A percentile compares a stretch with the other conserved stretches of the same genome.
Evolutionary conservation across 1,284 basidiomycete species (phyloP).

Genomic region (Ceratobasidium sp.): DNA sequence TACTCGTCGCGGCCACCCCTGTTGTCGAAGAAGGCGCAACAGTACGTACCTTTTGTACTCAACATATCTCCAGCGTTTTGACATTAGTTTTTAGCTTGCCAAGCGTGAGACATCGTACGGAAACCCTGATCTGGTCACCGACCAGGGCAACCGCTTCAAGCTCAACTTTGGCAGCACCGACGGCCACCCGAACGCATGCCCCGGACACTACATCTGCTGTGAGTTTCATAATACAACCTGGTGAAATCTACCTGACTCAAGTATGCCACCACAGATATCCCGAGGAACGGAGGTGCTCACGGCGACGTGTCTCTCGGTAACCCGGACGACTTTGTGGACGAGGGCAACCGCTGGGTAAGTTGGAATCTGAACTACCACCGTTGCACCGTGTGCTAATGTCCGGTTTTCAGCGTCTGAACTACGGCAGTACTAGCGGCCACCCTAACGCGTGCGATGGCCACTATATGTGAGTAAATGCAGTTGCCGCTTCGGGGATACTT

Average conservation of each 20-base stretch:
- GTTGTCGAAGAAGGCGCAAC: neutral
- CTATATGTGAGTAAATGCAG: neutral
- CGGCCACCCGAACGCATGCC: conserved; percentile 34
- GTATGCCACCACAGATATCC: neutral
- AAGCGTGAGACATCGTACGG: conserved; percentile 33
- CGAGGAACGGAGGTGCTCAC: conserved; percentile 2
- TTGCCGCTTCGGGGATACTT: neutral
- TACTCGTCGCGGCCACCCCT: neutral
- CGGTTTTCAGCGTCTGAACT: conserved; percentile 12
- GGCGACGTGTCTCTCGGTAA: conserved; percentile 29
- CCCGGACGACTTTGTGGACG: conserved; percentile 26
- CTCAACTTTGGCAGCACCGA: conserved; percentile 32
- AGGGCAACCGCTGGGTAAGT: conserved; percentile 37
- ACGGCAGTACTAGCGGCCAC: conserved; percentile 36
- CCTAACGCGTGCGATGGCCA: conserved; percentile 31
- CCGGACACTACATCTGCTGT: conserved; percentile 36
- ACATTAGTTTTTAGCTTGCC: neutral
- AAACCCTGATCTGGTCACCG: conserved; percentile 23
- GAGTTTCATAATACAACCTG: neutral
- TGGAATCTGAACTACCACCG: neutral
- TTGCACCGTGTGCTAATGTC: too few species aligned
- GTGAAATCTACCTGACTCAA: neutral
- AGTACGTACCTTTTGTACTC: neutral
- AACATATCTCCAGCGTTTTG: neutral
- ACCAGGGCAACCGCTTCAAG: conserved; percentile 35